Percentiles rank a stretch among this genome's conserved stretches.
phyloP scores from a whole-genome alignment of 73 alveolate genomes.

The Paramecium primaurelia region DNA sequence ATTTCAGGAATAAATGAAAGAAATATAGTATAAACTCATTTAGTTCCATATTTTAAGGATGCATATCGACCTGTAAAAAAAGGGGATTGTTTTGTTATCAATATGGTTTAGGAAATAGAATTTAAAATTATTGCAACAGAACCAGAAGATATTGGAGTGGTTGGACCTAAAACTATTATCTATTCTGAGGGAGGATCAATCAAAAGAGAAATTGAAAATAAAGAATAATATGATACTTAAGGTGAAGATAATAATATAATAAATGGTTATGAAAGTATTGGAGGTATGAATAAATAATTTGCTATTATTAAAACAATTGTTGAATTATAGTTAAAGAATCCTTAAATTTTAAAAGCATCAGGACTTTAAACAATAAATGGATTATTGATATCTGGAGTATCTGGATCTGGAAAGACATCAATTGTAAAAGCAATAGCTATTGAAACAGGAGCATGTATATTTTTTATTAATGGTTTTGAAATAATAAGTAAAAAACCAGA shows the following conservation, averaged over 20 bases:
- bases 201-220: constrained; percentile 90
- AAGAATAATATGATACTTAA: constrained; percentile 49
- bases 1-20: constrained; percentile 96
- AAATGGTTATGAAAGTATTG: constrained; percentile 96
- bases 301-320: constrained; percentile 95
- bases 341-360: constrained; percentile 93
- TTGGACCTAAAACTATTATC: constrained; percentile 96
- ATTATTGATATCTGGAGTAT: constrained; percentile 94
- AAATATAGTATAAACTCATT: constrained; percentile 89
- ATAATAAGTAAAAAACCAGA: constrained; percentile 97
- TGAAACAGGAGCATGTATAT: constrained; percentile 94
- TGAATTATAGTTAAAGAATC: constrained; percentile 96
- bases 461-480: constrained; percentile 86
- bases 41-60: constrained; percentile 96
- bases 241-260: constrained; percentile 89
- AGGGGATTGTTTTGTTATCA: constrained; percentile 95
- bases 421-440: constrained; percentile 98
- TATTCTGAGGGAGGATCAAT: constrained; percentile 95
- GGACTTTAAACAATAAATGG: constrained; percentile 99
- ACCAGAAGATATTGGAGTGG: constrained; percentile 96
- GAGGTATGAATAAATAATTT: constrained; percentile 98
- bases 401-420: constrained; percentile 94
- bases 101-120: constrained; percentile 97
- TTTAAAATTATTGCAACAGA: constrained; percentile 97
- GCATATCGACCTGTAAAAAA: constrained; percentile 98